Evolutionary conservation across 2,329 filamentous ascomycete species (phyloP), one percentile per base, ranked within the genome.

Genomic region (Escovopsis sp.): DNA sequence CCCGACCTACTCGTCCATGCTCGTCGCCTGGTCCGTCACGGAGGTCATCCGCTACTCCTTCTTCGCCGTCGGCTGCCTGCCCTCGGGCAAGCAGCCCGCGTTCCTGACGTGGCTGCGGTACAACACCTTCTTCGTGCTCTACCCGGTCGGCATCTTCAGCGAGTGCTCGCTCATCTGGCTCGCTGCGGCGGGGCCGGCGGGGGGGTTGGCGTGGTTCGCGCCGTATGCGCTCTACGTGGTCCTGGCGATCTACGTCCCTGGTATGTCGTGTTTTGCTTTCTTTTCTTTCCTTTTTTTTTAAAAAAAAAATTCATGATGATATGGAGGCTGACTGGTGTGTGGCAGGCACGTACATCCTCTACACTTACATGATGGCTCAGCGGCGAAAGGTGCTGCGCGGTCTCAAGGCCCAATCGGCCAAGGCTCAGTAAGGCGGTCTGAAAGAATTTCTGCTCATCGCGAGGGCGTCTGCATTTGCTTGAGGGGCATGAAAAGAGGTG

Each of bases 301-400:
- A n/a, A n/a, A n/a, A n/a, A n/a, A n/a, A n/a, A n/a, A n/a, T n/a
- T n/a, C n/a, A n/a, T n/a, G 20, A 14, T 11, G 34, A 25, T 30
- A 29, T 12, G 15, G 5, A 13, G 20, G 3, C 42, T 42, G n/a
- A 12, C 30, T 11, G 39, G 39, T 33, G 42, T 41, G 30, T 41
- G 50, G 1, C 16, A 66, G 81, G 85, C 66, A 55, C 84, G 4
- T 94, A 91, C 54, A 73, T 93, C 43, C 64, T 96, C 44, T 96
- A 91, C 58, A 86, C 84, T 16, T 84, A 98, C 63, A 96, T 98
- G 91, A 84, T 96, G 70, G 71, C 72, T 47, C 91, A 98, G 71
- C 72, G 89, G 51, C 72, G 76, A 50, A 94, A 86, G 72, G 76
- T 89, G 41, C 67, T 86, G 66, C 74, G 76, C 42, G 73, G 70